Base-by-base conservation (phyloP, 345 rosid genomes). In the Firmiana major region DNA sequence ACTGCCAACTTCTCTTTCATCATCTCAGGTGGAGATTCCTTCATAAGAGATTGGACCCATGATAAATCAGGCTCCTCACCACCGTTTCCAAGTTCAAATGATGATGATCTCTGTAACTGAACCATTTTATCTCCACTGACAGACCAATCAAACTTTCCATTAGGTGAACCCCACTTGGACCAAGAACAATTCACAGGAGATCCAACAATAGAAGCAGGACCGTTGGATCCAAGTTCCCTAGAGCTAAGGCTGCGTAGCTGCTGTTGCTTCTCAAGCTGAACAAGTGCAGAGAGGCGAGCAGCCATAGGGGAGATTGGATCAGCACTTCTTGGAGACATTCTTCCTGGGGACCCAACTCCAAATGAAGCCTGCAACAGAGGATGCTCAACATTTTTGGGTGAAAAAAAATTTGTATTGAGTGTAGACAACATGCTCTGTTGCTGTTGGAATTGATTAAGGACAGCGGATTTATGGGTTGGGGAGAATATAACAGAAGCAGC, bases 1-100 rank as follows among this genome's bases (percentile, higher is more conserved):
- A 34, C 71, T 9, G 75, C 64, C 0, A 59, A n/a, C 75, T 84
- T 84, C 62, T 79, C 87, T 68, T 84, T 82, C 68, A 72, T 36
- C 80, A 78, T 80, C 57, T 88, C 87, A 45, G 88, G 81, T 9
- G 89, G 85, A 63, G 91, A 85, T 72, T 88, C 91, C 64, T 88
- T 88, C 40, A 88, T 88, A 5, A 88, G 83, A 9, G 89, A 86
- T 45, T 86, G 91, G 31, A 86, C 86, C 89, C 89, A 88, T 0
- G 91, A 80, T 24, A 88, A 49, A 79, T 88, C 88, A 49, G 91
- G 91, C 81, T 83, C 89, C 63, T 83, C 91, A 6, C 75, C 79
- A 49, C 60, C 57, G 43, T 60, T 76, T 1, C 78, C 84, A 40
- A 43, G 81, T 60, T 85, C 86, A 59, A 78, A 84, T 1, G 90